phyloP scores from a whole-genome alignment of 129 eudicot genomes.

The Gnaphalium uliginosum region DNA sequence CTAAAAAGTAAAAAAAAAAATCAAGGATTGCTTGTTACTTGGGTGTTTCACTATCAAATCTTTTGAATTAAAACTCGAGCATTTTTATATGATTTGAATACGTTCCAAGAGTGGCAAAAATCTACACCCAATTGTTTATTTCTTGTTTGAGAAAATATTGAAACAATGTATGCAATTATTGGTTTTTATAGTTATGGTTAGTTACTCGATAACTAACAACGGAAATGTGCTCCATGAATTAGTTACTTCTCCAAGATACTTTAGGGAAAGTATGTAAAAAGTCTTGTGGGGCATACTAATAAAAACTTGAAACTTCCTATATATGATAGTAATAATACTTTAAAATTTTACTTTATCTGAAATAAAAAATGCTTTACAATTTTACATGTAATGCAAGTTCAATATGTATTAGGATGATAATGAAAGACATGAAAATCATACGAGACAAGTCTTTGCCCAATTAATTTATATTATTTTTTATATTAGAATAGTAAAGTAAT shows the following conservation, averaged over 20 bases:
- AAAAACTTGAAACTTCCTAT: not conserved
- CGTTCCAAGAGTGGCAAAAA: conserved; percentile 24
- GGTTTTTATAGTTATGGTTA: conserved; percentile 27
- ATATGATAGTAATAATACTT: too few relatives aligned
- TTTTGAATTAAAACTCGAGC: conserved; percentile 29
- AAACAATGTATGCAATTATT: conserved; percentile 17
- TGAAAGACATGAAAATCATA: too few relatives aligned
- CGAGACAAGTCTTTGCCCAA: too few relatives aligned
- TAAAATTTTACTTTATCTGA: too few relatives aligned
- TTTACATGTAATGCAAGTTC: too few relatives aligned
- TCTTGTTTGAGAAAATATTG: conserved; percentile 19
- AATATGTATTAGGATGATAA: too few relatives aligned
- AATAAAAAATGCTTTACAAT: too few relatives aligned
- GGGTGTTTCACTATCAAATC: conserved; percentile 35
- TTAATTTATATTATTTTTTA: too few relatives aligned
- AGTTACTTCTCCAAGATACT: not conserved
- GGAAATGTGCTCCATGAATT: conserved; percentile 21
- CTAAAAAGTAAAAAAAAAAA: conserved; percentile 13
- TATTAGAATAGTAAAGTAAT: too few relatives aligned
- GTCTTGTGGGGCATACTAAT: not conserved
- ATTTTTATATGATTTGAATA: conserved; percentile 16
- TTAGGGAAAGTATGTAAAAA: not conserved
- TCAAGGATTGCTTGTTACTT: not conserved
- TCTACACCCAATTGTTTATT: conserved; percentile 28
- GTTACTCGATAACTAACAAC: conserved; percentile 16